Conservation (phyloP, 768 basidiomycete species). For the Phaeotremella fagi region DNA sequence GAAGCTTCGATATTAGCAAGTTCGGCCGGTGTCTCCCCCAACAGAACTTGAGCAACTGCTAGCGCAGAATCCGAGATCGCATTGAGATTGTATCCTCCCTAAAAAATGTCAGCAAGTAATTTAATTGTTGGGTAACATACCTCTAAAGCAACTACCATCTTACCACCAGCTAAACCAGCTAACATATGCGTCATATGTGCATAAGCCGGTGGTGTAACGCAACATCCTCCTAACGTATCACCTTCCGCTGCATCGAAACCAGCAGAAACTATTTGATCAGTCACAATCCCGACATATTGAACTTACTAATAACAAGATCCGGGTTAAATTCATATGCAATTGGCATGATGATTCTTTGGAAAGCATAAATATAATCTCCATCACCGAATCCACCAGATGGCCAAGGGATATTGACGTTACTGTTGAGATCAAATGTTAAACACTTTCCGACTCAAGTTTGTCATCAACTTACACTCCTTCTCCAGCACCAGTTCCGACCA, state of each 20-base stretch:
- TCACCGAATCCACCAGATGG: conserved; percentile 81
- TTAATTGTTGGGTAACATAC: conserved; percentile 56
- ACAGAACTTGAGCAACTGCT: conserved; percentile 78
- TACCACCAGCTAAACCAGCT: conserved; percentile 76
- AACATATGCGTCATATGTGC: conserved; percentile 99
- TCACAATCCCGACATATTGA: background rate
- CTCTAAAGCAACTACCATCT: conserved; percentile 88
- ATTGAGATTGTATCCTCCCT: conserved; percentile 94
- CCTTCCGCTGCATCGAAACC: conserved; percentile 96
- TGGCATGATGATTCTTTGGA: conserved; percentile 93
- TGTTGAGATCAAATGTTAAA: conserved; percentile 16
- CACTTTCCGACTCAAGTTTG: background rate
- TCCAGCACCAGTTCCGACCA: conserved; percentile 77
- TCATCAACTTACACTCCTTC: conserved; percentile 65
- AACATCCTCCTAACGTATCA: conserved; percentile 84
- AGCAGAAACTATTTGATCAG: conserved; percentile 68
- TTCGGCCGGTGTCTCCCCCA: conserved; percentile 78
- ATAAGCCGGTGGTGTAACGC: conserved; percentile 85
- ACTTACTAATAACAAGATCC: conserved; percentile 88
- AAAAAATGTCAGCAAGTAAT: background rate
- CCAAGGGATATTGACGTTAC: conserved; percentile 95
- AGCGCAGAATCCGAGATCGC: conserved; percentile 81
- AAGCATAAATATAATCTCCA: conserved; percentile 93
- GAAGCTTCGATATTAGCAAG: conserved; percentile 66
- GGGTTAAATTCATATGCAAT: conserved; percentile 95